These are phyloP conservation scores for Dinochytrium kinnereticum DNA, from an alignment of 371 early-diverging fungal species.

Conservation along the genomic window DNA sequence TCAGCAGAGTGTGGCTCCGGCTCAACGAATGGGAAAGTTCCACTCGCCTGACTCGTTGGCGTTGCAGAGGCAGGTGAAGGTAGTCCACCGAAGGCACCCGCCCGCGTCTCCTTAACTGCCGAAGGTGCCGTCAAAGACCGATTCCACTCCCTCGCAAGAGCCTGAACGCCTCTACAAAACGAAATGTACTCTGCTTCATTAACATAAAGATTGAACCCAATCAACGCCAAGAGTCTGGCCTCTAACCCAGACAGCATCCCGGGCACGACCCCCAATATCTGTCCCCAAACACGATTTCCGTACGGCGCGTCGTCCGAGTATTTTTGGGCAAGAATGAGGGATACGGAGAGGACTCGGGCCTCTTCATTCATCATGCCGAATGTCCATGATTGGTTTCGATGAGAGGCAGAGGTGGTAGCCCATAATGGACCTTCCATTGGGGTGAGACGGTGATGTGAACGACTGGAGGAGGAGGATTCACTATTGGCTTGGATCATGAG, in stretches of 20 bases:
- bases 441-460: not conserved
- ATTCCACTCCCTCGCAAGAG: slow-evolving; percentile 35
- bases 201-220: slow-evolving; percentile 61
- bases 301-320: slow-evolving; percentile 34
- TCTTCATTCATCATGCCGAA: slow-evolving; percentile 5
- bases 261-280: slow-evolving; percentile 67
- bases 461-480: not conserved
- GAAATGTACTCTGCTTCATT: slow-evolving; percentile 44
- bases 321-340: slow-evolving; percentile 35
- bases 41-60: too few relatives aligned
- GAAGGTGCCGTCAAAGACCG: not conserved
- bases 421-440: not conserved
- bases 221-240: slow-evolving; percentile 61
- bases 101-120: not conserved
- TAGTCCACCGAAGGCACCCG: not conserved
- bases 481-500: slow-evolving; percentile 5
- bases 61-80: not conserved
- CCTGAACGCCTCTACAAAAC: slow-evolving; percentile 42
- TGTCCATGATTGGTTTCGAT: too few relatives aligned
- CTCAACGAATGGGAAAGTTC: too few relatives aligned
- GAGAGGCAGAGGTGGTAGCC: not conserved
- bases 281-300: slow-evolving; percentile 63
- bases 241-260: slow-evolving; percentile 70
- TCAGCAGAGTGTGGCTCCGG: too few relatives aligned
- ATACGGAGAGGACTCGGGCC: slow-evolving; percentile 24